Percentiles rank a stretch among this genome's conserved stretches.
Evolutionary conservation across 106 monocot genomes (phyloP).

Genomic region (Dioscorea zingiberensis): DNA sequence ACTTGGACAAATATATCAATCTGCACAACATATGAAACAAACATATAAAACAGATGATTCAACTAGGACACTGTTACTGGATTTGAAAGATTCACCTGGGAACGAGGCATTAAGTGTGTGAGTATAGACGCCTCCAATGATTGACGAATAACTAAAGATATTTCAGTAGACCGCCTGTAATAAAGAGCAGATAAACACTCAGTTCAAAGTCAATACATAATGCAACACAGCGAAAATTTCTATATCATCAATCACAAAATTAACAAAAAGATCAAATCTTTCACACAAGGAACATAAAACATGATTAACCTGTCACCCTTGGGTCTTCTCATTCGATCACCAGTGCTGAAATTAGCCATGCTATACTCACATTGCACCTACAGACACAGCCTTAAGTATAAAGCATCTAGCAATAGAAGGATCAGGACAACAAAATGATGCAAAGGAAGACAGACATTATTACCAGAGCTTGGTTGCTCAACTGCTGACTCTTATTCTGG

Average conservation of each 20-base stretch:
- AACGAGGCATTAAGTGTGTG: slow-evolving; percentile 73
- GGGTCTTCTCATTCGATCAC: slow-evolving; percentile 76
- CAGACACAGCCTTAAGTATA: background rate
- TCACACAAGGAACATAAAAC: background rate
- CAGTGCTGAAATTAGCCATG: slow-evolving; percentile 97
- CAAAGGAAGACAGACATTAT: background rate
- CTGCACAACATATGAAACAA: slow-evolving; percentile 30
- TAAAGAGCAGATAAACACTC: background rate
- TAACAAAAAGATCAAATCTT: background rate
- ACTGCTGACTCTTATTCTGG: slow-evolving; percentile 76
- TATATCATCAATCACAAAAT: background rate
- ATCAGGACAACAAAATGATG: background rate
- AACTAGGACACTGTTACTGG: slow-evolving; percentile 4
- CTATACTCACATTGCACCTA: slow-evolving; percentile 95
- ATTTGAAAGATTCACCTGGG: slow-evolving; percentile 35
- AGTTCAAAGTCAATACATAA: slow-evolving; percentile 9
- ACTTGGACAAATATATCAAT: slow-evolving; percentile 95
- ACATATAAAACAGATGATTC: slow-evolving; percentile 1
- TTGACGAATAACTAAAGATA: slow-evolving; percentile 84
- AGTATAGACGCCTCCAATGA: slow-evolving; percentile 71
- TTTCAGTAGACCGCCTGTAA: slow-evolving; percentile 71
- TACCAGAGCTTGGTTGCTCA: slow-evolving; percentile 71
- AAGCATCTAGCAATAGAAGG: background rate
- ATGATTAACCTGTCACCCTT: slow-evolving; percentile 83
- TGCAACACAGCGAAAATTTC: background rate